These are phyloP conservation scores for Pseudozyma hubeiensis DNA, from an alignment of 1,284 basidiomycete genomes.

Conservation along the genomic window DNA sequence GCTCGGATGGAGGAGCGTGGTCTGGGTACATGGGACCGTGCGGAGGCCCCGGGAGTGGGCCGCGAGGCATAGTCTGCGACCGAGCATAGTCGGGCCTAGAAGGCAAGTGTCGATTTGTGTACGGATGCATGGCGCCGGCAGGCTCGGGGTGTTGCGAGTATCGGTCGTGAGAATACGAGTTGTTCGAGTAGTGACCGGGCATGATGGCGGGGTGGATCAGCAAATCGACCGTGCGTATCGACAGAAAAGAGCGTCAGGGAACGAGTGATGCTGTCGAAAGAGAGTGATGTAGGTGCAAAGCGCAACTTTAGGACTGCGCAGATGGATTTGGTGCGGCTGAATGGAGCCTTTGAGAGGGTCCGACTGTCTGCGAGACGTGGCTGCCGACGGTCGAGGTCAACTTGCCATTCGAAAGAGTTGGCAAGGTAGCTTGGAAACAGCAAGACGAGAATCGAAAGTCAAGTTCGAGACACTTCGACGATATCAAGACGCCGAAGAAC, in stretches of 20 bases:
- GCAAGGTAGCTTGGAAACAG: conserved; percentile 2
- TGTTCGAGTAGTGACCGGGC: conserved; percentile 27
- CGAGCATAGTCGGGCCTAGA: conserved; percentile 38
- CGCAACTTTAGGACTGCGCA: background rate
- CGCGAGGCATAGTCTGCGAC: conserved; percentile 37
- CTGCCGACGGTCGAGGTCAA: background rate
- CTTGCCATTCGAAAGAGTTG: conserved; percentile 9
- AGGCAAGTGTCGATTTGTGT: conserved; percentile 16
- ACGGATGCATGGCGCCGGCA: conserved; percentile 24
- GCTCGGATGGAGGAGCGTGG: conserved; percentile 16
- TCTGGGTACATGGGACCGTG: conserved; percentile 46
- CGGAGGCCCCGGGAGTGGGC: conserved; percentile 28
- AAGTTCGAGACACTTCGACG: background rate
- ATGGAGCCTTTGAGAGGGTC: conserved; percentile 28
- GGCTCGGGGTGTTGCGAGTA: conserved; percentile 21
- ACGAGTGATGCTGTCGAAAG: no score
- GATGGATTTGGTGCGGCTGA: conserved; percentile 26
- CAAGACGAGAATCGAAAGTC: background rate
- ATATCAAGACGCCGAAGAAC: no score
- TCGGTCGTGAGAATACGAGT: conserved; percentile 24
- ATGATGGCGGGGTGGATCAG: conserved; percentile 7
- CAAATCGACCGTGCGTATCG: no score
- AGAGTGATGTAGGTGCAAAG: background rate
- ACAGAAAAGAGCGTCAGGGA: background rate
- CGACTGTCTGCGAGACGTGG: conserved; percentile 6